A percentile compares a stretch with the other conserved stretches of the same genome.
These are phyloP conservation scores for Hypomontagnella submonticulosa DNA, from an alignment of 495 filamentous ascomycete genomes.

Conservation along the genomic window DNA sequence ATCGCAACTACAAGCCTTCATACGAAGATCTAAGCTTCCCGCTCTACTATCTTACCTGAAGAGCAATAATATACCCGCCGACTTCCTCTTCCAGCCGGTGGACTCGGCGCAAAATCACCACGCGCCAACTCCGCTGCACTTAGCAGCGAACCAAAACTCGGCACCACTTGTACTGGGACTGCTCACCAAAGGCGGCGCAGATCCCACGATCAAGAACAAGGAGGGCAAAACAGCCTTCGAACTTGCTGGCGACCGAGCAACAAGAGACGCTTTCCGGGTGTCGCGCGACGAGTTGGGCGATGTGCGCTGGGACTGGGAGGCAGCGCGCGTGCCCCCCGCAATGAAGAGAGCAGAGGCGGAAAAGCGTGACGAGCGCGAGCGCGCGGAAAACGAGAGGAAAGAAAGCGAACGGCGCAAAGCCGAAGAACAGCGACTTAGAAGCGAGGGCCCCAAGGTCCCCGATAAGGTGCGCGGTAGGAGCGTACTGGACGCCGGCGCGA, in stretches of 20 bases:
- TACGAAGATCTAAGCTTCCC: conserved; percentile 89
- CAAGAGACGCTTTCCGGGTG: conserved; percentile 91
- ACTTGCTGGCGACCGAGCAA: conserved; percentile 84
- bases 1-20: conserved; percentile 84
- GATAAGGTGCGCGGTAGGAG: conserved; percentile 52
- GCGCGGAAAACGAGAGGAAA: conserved; percentile 61
- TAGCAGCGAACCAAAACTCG: conserved; percentile 81
- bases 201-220: conserved; percentile 76
- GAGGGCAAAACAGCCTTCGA: conserved; percentile 84
- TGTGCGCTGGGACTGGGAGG: conserved; percentile 79
- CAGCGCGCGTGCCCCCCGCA: conserved; percentile 73
- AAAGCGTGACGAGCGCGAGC: conserved; percentile 69
- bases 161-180: conserved; percentile 79
- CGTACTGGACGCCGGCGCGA: conserved; percentile 59
- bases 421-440: conserved; percentile 70
- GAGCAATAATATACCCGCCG: conserved; percentile 71
- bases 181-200: conserved; percentile 76
- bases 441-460: conserved; percentile 58
- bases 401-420: conserved; percentile 72
- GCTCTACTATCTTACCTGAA: conserved; percentile 85
- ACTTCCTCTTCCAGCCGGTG: conserved; percentile 79
- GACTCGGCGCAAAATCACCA: conserved; percentile 79
- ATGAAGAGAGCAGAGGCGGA: conserved; percentile 76
- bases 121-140: conserved; percentile 85
- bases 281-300: conserved; percentile 86